Evolutionary conservation across 208 protist genomes (phyloP).

Genomic region (Leishmania tarentolae): DNA sequence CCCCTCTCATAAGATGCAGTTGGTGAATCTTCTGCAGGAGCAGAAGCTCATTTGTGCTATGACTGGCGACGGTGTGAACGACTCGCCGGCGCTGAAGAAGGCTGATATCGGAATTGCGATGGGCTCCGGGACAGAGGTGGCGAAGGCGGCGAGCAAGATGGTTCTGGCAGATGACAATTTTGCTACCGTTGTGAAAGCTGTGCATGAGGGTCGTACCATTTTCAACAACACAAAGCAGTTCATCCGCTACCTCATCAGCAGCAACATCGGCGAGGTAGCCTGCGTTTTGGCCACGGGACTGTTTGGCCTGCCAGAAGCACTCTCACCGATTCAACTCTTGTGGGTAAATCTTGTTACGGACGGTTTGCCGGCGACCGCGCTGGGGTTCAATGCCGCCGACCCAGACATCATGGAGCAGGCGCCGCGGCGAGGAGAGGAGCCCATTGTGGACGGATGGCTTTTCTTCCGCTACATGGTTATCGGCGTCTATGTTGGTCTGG

Average conservation of each 20-base stretch:
- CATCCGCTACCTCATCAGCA: constrained; percentile 98
- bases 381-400: constrained; percentile 93
- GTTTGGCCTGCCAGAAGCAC: constrained; percentile 92
- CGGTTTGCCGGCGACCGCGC: constrained; percentile 96
- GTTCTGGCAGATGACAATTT: constrained; percentile 97
- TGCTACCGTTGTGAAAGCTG: constrained; percentile 95
- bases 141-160: constrained; percentile 97
- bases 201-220: constrained; percentile 95
- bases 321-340: constrained; percentile 97
- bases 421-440: constrained; percentile 82
- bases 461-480: constrained; percentile 88
- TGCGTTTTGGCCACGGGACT: constrained; percentile 85
- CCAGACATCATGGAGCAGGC: constrained; percentile 91
- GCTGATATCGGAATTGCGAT: constrained; percentile 99
- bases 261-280: constrained; percentile 96
- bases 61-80: constrained; percentile 94
- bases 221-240: constrained; percentile 98
- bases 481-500: constrained; percentile 82
- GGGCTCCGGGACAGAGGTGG: constrained; percentile 97
- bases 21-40: constrained; percentile 85
- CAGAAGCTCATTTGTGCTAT: constrained; percentile 87
- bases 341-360: constrained; percentile 99
- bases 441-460: constrained; percentile 88
- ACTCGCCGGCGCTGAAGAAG: constrained; percentile 97
- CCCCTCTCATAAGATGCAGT: constrained; percentile 86